These are phyloP conservation scores for Fusarium sp. DNA, from an alignment of 2,329 filamentous ascomycete species.

Conservation along the genomic window DNA sequence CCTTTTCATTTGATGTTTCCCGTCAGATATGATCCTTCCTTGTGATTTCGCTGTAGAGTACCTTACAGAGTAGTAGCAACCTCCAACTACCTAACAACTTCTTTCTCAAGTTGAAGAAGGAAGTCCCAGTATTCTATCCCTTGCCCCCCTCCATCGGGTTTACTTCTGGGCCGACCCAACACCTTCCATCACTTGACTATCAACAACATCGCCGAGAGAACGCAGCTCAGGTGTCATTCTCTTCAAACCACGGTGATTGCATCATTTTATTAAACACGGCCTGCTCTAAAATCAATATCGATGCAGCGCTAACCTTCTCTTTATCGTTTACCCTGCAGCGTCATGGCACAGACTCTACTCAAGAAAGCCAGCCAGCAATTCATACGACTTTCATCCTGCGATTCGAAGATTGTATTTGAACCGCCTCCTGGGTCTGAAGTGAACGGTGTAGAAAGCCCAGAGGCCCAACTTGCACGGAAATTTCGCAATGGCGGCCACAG, in stretches of 20 bases:
- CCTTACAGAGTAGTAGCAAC: background rate
- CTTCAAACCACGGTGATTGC: background rate
- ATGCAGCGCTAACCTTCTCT: conserved; percentile 10
- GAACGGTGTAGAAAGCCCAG: conserved; percentile 9
- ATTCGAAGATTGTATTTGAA: conserved; percentile 20
- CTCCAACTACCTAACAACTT: background rate
- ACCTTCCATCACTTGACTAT: background rate
- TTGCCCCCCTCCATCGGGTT: no score
- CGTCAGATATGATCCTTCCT: background rate
- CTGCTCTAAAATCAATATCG: conserved; percentile 12
- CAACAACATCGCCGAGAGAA: background rate
- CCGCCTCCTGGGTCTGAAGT: conserved; percentile 6
- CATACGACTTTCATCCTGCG: conserved; percentile 32
- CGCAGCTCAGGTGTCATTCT: conserved; percentile 10
- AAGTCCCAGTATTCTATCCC: background rate
- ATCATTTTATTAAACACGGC: conserved; percentile 1
- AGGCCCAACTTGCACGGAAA: conserved; percentile 30
- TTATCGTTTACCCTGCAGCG: conserved; percentile 29
- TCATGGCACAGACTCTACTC: conserved; percentile 45
- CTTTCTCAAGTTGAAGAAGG: background rate
- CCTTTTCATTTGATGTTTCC: background rate
- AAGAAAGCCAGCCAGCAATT: conserved; percentile 43
- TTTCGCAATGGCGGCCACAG: conserved; percentile 45
- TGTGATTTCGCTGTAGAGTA: no score
- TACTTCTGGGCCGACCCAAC: background rate